phyloP scores from a whole-genome alignment of 495 filamentous ascomycete genomes.

The Neurospora sp. region DNA sequence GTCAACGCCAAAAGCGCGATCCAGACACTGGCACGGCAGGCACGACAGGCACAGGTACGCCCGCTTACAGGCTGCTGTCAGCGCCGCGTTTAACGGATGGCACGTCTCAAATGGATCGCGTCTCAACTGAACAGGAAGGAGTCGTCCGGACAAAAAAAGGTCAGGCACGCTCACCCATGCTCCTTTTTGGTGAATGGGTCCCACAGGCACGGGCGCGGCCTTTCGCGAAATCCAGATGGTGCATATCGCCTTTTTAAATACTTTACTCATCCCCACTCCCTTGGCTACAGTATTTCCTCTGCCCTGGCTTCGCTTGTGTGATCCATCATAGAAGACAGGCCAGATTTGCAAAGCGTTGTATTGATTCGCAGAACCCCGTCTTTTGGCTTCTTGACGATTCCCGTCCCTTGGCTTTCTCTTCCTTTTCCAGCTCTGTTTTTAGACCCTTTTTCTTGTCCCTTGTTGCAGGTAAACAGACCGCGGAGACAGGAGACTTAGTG shows the following conservation, averaged over 20 bases:
- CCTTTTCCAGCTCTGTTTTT: neutral
- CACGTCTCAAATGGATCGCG: neutral
- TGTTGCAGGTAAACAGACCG: neutral
- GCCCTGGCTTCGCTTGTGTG: neutral
- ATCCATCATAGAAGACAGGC: neutral
- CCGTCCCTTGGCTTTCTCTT: neutral
- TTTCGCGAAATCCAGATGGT: neutral
- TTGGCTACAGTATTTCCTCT: neutral
- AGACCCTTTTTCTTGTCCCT: neutral
- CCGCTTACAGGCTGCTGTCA: neutral
- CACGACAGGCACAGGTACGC: neutral
- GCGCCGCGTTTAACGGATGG: neutral
- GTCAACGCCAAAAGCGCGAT: neutral
- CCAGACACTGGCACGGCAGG: neutral
- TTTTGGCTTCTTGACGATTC: neutral
- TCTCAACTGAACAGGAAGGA: neutral
- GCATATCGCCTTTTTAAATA: neutral
- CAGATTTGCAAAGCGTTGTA: neutral
- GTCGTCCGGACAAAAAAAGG: neutral
- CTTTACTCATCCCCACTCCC: neutral
- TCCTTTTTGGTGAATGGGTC: neutral
- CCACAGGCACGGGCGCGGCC: neutral
- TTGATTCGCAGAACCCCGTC: neutral
- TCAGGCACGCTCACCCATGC: neutral
- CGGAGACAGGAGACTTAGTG: neutral